These are phyloP conservation scores for Aspergillus latus DNA, from an alignment of 2,329 filamentous ascomycete genomes.

Conservation along the genomic window DNA sequence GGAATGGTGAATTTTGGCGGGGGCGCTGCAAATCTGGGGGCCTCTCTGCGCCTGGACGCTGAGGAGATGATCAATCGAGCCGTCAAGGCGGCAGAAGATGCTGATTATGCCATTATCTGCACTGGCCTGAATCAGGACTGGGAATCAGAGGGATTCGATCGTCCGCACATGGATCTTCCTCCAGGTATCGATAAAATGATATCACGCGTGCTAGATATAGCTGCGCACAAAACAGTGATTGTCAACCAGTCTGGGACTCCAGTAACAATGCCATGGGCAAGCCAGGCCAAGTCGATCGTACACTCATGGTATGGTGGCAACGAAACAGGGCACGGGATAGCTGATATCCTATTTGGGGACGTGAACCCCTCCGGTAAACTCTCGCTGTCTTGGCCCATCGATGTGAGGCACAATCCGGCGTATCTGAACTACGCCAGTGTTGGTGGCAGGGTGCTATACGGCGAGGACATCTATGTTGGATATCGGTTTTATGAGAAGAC, in stretches of 20 bases:
- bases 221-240: conserved; percentile 64
- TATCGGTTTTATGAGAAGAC: conserved; percentile 76
- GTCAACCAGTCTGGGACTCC: conserved; percentile 76
- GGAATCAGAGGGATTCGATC: conserved; percentile 56
- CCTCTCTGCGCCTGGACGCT: conserved; percentile 42
- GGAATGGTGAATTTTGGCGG: conserved; percentile 51
- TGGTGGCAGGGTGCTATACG: conserved; percentile 68
- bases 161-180: conserved; percentile 55
- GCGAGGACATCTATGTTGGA: conserved; percentile 75
- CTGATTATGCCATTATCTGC: conserved; percentile 73
- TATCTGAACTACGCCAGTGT: conserved; percentile 73
- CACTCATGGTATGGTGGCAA: conserved; percentile 83
- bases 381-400: conserved; percentile 67
- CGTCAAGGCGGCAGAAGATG: conserved; percentile 63
- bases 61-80: conserved; percentile 41
- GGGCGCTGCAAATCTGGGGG: conserved; percentile 61
- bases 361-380: conserved; percentile 72
- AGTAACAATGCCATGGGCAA: conserved; percentile 48
- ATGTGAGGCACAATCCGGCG: conserved; percentile 66
- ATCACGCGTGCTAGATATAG: conserved; percentile 60
- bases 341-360: conserved; percentile 70
- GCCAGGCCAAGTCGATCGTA: conserved; percentile 55
- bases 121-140: conserved; percentile 59
- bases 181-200: conserved; percentile 57
- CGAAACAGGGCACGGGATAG: conserved; percentile 77